phyloP scores from a whole-genome alignment of 2,329 filamentous ascomycete genomes.

The Xylariaceae sp. region DNA sequence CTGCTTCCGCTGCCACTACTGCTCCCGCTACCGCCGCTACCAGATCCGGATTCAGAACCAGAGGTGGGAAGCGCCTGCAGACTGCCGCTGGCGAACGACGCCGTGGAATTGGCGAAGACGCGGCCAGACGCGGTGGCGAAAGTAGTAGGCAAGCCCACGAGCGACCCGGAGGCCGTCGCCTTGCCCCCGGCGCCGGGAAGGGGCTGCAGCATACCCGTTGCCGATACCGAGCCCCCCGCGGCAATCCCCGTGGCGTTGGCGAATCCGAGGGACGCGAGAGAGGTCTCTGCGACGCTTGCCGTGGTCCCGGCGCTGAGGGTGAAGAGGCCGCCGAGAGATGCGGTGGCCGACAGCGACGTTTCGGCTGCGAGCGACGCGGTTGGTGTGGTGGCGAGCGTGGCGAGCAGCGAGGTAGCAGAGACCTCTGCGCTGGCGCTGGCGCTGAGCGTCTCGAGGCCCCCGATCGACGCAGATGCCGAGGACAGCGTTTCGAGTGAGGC shows the following conservation, averaged over 20 bases:
- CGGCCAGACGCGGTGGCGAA: conserved; percentile 6
- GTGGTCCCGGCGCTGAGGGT: conserved; percentile 17
- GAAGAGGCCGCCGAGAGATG: conserved; percentile 26
- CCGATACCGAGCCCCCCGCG: background rate
- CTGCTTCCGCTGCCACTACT: background rate
- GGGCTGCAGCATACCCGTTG: conserved; percentile 11
- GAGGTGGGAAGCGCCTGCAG: no score
- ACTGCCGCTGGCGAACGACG: no score
- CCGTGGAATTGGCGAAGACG: no score
- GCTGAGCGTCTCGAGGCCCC: conserved; percentile 10
- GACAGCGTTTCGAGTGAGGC: no score
- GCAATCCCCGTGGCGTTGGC: background rate
- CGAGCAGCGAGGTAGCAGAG: conserved; percentile 3
- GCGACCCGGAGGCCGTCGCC: conserved; percentile 12
- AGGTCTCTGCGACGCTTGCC: conserved; percentile 8
- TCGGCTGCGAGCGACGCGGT: no score
- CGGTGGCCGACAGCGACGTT: conserved; percentile 2
- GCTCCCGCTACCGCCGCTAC: background rate
- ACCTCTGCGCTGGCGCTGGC: background rate
- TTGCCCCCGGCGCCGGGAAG: conserved; percentile 15
- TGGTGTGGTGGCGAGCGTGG: no score
- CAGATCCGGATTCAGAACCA: no score
- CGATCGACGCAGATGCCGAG: background rate
- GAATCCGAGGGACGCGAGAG: conserved; percentile 11
- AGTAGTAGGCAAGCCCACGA: conserved; percentile 10